Evolutionary conservation across 768 basidiomycete species (phyloP).

Genomic region (Boletus vinaceobasis): DNA sequence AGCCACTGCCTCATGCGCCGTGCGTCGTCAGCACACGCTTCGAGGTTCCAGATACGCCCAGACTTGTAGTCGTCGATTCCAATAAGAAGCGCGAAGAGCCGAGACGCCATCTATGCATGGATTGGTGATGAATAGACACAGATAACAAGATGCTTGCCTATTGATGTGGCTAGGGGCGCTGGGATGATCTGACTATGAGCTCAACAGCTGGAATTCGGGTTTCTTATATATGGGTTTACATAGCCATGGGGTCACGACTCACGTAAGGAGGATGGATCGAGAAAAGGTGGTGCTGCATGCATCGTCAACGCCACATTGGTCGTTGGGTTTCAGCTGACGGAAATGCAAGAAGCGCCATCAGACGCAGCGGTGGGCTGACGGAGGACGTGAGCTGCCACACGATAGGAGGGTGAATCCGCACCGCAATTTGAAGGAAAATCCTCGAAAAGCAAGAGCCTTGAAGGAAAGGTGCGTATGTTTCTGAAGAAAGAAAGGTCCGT

Average conservation of each 20-base stretch:
- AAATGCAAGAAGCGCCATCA: constrained; percentile 17
- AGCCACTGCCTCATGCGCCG: constrained; percentile 58
- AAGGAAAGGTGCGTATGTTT: not conserved
- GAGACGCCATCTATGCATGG: constrained; percentile 37
- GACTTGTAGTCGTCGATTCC: constrained; percentile 71
- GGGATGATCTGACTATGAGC: constrained; percentile 10
- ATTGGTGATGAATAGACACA: constrained; percentile 5
- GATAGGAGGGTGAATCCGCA: constrained; percentile 10
- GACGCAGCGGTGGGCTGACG: constrained; percentile 3
- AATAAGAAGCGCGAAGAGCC: constrained; percentile 62
- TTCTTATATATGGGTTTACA: constrained; percentile 18
- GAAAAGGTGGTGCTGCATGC: not conserved
- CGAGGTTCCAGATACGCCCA: constrained; percentile 59
- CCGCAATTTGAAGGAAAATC: not conserved
- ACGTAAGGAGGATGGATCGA: not conserved
- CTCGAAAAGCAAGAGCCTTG: not conserved
- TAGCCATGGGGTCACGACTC: constrained; percentile 11
- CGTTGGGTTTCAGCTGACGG: constrained; percentile 12
- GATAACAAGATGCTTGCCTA: constrained; percentile 9
- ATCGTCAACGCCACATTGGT: constrained; percentile 3
- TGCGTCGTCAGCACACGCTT: constrained; percentile 64
- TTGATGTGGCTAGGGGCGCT: not conserved
- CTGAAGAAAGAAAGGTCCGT: not conserved
- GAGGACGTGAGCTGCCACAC: not conserved
- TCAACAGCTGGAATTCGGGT: not conserved